Base-by-base conservation (phyloP, 495 filamentous ascomycete genomes). In the Daldinia grandis region DNA sequence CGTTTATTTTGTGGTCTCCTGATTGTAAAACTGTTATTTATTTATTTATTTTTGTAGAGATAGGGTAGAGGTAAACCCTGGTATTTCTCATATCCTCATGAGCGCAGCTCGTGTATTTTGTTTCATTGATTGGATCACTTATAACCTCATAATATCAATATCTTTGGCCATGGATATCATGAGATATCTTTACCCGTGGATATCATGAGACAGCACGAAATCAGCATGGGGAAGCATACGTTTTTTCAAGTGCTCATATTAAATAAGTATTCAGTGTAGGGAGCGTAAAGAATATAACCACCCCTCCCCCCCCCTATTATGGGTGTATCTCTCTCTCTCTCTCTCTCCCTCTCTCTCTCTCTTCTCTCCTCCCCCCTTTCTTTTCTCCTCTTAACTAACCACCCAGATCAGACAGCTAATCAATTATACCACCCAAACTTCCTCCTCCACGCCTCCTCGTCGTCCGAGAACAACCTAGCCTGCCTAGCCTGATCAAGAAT, bases 351-450 rank as follows among this genome's bases (percentile, higher is more conserved):
- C 27, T 28, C 27, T 28, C 6, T 56, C 38, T 58, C 31, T 54
- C 15, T 58, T 33, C 30, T 66, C 15, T 58, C 25, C 4, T 35
- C 14, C 27, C 27, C n/a, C 10, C 3, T 3, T n/a, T 25, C 47
- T 24, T n/a, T 10, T 21, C 15, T 50, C 19, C 4, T 31, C 40
- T 19, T 44, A 44, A 44, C 17, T n/a, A 47, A 21, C 40, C n/a
- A 6, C n/a, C 40, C 17, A 21, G 19, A n/a, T n/a, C 17, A 21
- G 19, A n/a, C 40, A n/a, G 12, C 12, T 8, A 51, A 21, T 19
- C 24, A 58, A 33, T 40, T 64, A 78, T 65, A 81, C 78, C 81
- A 84, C 5, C 66, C 64, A 70, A 78, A 69, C 80, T 85, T 87
- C 71, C 78, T 75, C 66, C 73, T 69, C 57, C 81, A 74, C 53